phyloP scores from a whole-genome alignment of 768 basidiomycete genomes.

The Austroboletus festivus region DNA sequence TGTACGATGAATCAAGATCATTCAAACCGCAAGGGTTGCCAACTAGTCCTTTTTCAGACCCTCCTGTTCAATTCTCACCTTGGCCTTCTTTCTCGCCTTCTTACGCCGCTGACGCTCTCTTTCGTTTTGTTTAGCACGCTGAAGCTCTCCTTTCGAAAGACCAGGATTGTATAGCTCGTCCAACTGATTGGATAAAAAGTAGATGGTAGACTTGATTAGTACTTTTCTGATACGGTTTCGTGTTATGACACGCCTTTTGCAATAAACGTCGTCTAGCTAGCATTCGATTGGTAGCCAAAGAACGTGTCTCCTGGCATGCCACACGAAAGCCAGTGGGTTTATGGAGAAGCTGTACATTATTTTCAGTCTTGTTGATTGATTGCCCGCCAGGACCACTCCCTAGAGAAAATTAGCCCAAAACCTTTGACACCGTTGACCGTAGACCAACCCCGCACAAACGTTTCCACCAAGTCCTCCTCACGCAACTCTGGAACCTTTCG shows the following conservation, averaged over 20 bases:
- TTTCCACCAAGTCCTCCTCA: conserved; percentile 83
- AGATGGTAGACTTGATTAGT: conserved; percentile 17
- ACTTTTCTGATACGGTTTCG: conserved; percentile 4
- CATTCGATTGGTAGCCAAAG: conserved; percentile 73
- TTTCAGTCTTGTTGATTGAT: conserved; percentile 92
- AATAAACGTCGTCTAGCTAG: conserved; percentile 69
- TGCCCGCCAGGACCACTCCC: conserved; percentile 95
- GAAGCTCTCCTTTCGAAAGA: conserved; percentile 65
- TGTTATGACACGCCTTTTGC: conserved; percentile 62
- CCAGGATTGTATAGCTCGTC: conserved; percentile 74
- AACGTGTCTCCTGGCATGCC: conserved; percentile 85
- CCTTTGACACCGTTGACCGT: background rate
- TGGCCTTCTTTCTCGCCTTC: conserved; percentile 72
- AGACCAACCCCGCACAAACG: conserved; percentile 77
- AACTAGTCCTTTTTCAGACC: conserved; percentile 11
- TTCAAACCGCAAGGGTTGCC: too few species aligned
- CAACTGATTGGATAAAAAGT: conserved; percentile 43
- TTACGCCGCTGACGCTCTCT: conserved; percentile 71
- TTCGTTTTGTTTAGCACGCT: conserved; percentile 70
- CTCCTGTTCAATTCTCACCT: conserved; percentile 26
- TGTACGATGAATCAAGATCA: background rate
- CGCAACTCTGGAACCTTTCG: conserved; percentile 64
- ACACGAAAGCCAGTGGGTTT: conserved; percentile 87
- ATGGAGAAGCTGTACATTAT: conserved; percentile 88
- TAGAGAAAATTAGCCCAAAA: conserved; percentile 29